Evolutionary conservation across 805 yeast genomes (phyloP), one percentile per base, ranked within the genome.

Genomic region (Schwanniomyces vanrijiae): DNA sequence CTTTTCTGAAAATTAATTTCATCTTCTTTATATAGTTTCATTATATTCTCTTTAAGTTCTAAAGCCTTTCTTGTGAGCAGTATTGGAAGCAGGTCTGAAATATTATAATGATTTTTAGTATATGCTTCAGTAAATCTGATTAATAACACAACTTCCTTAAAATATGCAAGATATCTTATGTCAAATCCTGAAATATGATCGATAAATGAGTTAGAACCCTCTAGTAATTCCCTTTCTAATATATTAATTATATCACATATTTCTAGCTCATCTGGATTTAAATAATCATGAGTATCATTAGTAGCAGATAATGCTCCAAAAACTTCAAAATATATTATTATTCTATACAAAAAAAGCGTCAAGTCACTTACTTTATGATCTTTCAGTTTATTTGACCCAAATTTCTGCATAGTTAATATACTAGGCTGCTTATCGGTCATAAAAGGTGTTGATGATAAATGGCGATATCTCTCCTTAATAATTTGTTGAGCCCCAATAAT

Each of bases 121-220:
- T 58, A 58, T 0, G 42, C 35, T 24, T 69, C 63, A 1, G 65
- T 63, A 43, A 59, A 59, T 21, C 68, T 54, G 2, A 72, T 66
- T 4, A 72, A 55, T 4, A 62, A 44, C 0, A 68, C 68, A 6
- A 84, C 73, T 37, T 80, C 75, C 18, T 84, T 74, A 50, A 81
- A 80, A 28, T 77, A 71, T 0, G 87, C 84, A 18, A 87, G 66
- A 47, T 86, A 73, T 49, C 72, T 73, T 10, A 83, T 69, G 52
- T 87, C 90, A 59, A 88, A 80, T 0, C 94, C 95, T 44, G 77
- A 67, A 42, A 84, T 68, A 47, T 77, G 78, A 58, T 85, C 90
- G 43, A 85, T 80, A 53, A 79, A 81, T 25, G 65, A 49, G 37
- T 61, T 61, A 14, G 66, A 61, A 38, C 59, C 66, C 21, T 20